Evolutionary conservation across 192 early-diverging fungal species (phyloP).

Genomic region (Linnemannia elongata): DNA sequence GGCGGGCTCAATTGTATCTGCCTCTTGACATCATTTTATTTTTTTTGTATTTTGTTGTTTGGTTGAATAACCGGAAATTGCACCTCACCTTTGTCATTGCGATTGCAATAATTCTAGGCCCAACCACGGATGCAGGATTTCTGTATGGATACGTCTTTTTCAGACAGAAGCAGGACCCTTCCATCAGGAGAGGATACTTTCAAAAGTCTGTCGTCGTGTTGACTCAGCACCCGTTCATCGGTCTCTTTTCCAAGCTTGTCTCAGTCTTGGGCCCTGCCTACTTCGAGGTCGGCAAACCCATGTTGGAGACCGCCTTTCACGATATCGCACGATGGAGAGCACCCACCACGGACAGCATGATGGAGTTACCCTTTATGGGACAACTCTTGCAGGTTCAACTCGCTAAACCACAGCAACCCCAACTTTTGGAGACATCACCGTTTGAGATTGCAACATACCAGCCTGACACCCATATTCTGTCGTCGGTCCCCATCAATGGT

Average conservation of each 20-base stretch:
- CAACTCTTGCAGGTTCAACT: conserved; percentile 77
- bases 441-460: conserved; percentile 77
- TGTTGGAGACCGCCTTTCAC: conserved; percentile 86
- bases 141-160: conserved; percentile 96
- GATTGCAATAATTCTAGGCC: conserved; percentile 44
- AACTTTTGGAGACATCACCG: conserved; percentile 78
- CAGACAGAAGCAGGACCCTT: conserved; percentile 88
- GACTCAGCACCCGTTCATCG: conserved; percentile 90
- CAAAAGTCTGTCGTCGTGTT: conserved; percentile 93
- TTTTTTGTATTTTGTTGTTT: neutral
- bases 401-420: conserved; percentile 73
- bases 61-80: neutral
- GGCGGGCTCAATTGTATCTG: conserved; percentile 1
- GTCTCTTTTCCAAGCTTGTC: conserved; percentile 84
- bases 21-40: conserved; percentile 14
- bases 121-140: conserved; percentile 69
- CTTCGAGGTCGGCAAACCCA: conserved; percentile 83
- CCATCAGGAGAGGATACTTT: conserved; percentile 91
- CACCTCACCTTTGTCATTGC: neutral
- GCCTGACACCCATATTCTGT: conserved; percentile 80
- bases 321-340: conserved; percentile 81
- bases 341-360: conserved; percentile 73
- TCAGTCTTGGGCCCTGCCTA: conserved; percentile 82
- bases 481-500: conserved; percentile 69
- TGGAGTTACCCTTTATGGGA: conserved; percentile 82